These are phyloP conservation scores for Bimuria novae-zelandiae DNA, from an alignment of 2,329 filamentous ascomycete genomes.

Conservation along the genomic window DNA sequence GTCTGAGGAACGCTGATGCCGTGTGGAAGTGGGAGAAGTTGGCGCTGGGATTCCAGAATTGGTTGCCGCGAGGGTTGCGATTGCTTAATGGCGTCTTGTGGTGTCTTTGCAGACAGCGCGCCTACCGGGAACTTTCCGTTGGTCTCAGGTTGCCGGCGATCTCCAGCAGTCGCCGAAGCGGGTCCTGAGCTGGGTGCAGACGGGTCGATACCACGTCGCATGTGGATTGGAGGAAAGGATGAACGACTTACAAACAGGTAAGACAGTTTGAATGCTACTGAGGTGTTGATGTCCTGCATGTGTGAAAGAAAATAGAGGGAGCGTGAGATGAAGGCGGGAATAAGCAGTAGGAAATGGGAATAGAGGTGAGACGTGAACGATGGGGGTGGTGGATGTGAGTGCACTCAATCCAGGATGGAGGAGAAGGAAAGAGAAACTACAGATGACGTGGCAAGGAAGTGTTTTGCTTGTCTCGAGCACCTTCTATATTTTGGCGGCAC, in stretches of 20 bases:
- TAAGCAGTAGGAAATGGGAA: conserved; percentile 19
- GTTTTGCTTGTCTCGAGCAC: conserved; percentile 34
- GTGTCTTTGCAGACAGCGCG: conserved; percentile 6
- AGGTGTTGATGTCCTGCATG: conserved; percentile 13
- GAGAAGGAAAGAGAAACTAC: conserved; percentile 9
- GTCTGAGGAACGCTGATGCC: conserved; percentile 12
- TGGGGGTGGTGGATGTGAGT: conserved; percentile 25
- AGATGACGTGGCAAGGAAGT: conserved; percentile 19
- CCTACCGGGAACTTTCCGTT: conserved; percentile 20
- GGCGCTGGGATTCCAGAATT: conserved; percentile 12
- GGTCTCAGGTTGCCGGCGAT: conserved; percentile 17
- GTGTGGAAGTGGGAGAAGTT: conserved; percentile 9
- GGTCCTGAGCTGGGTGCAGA: conserved; percentile 25
- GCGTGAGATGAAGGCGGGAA: conserved; percentile 6
- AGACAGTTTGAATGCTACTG: conserved; percentile 3
- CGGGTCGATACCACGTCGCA: conserved; percentile 29
- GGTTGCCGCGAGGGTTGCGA: conserved; percentile 14
- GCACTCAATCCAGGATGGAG: conserved; percentile 19
- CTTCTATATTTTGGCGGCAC: conserved; percentile 40
- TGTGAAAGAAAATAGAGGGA: conserved; percentile 11
- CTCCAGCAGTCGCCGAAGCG: conserved; percentile 15
- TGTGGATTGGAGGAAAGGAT: conserved; percentile 13
- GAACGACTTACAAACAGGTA: background rate
- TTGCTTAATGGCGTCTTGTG: conserved; percentile 7
- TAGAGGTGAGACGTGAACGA: conserved; percentile 15